phyloP scores from a whole-genome alignment of 2,329 filamentous ascomycete genomes.

The Botrytis deweyae region DNA sequence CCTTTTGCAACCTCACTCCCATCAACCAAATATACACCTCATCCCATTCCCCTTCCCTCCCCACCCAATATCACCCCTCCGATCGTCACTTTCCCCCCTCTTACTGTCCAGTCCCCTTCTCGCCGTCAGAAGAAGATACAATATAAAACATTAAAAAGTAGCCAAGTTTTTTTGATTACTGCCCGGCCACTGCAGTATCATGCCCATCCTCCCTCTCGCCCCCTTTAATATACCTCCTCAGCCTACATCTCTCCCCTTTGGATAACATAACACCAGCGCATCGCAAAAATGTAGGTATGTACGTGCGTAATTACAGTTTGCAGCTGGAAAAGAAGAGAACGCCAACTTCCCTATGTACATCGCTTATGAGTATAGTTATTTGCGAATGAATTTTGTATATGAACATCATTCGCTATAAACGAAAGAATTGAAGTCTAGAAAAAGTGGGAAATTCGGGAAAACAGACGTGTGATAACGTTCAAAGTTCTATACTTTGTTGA shows the following conservation, averaged over 20 bases:
- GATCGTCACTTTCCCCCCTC: background rate
- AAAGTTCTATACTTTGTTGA: constrained; percentile 8
- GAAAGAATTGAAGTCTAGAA: constrained; percentile 16
- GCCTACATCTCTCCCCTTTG: background rate
- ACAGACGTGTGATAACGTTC: background rate
- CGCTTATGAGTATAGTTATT: constrained; percentile 7
- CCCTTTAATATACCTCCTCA: background rate
- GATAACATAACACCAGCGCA: background rate
- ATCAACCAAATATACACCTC: constrained; percentile 4
- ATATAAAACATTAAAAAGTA: constrained; percentile 19
- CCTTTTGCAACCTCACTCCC: constrained; percentile 1
- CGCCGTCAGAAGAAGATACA: background rate
- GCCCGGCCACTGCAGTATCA: constrained; percentile 5
- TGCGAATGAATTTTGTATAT: background rate
- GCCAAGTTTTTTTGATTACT: background rate
- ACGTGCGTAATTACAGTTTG: constrained; percentile 5
- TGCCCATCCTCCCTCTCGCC: background rate
- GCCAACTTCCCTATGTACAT: constrained; percentile 11
- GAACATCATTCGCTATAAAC: constrained; percentile 6
- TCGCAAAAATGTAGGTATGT: constrained; percentile 4
- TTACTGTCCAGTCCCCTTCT: background rate
- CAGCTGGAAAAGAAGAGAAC: constrained; percentile 2
- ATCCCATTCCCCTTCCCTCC: background rate
- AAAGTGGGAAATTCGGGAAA: constrained; percentile 3
- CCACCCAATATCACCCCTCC: background rate